Base-by-base conservation (phyloP, 192 early-diverging fungal genomes). In the Dissophora globulifera region DNA sequence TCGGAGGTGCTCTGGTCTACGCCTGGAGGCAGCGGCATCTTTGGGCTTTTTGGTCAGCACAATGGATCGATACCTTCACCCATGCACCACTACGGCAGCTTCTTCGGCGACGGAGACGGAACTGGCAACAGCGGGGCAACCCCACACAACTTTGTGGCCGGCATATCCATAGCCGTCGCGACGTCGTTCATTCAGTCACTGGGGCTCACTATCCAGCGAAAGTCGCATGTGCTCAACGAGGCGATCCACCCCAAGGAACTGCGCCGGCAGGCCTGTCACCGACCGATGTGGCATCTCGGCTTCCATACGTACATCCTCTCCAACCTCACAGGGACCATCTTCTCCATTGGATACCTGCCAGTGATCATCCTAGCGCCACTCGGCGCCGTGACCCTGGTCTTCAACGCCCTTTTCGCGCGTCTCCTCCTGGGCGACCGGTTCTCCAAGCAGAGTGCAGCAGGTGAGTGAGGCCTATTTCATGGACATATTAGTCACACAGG, bases 291-390 rank as follows among this genome's bases (percentile, higher is more conserved):
- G 92, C 86, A 88, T 58, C 45, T 80, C 9, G 90, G 90, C 22
- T 83, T 92, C 65, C 82, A 78, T 23, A 84, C 88, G 20, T 92
- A 89, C 50, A 78, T 93, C 53, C 57, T 87, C 35, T 88, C 90
- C 42, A 91, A 90, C 31, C 86, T 90, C 10, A 88, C 86, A 17
- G 90, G 90, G 46, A 89, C 91, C 0, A 79, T 87, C 8, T 86
- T 93, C 32, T 87, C 92, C 0, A 88, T 93, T 47, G 91, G 90
- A 55, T 87, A 91, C 52, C 82, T 93, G 12, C 92, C 92, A 2
- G 89, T 93, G 12, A 87, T 92, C 58, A 91, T 92, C 46, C 76
- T 91, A 16, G 92, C 92, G 12, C 92, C 92, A 8, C 71, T 93
- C 58, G 90, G 89, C 3, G 90, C 92, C 6, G 86, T 91, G 31